Percentiles rank a stretch among this genome's conserved stretches.
Conservation (phyloP, 176 grass and related monocot genomes). For the Dactylis glomerata region DNA sequence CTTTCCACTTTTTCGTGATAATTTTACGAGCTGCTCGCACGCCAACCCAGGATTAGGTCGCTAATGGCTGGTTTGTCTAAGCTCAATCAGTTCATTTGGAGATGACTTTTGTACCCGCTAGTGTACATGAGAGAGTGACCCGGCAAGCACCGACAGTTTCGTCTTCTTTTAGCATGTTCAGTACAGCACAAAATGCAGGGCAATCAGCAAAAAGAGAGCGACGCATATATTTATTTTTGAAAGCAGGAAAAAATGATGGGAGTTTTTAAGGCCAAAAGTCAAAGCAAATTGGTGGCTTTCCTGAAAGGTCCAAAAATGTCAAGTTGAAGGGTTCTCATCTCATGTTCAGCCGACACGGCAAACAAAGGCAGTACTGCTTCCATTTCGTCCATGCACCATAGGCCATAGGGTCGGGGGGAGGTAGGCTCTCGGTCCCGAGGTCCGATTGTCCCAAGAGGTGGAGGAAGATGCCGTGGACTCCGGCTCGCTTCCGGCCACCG, state of each 20-base stretch:
- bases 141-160: background rate
- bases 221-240: background rate
- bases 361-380: background rate
- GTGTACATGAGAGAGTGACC: background rate
- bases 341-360: background rate
- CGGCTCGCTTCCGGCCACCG: background rate
- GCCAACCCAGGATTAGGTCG: background rate
- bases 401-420: background rate
- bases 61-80: slow-evolving; percentile 1
- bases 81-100: background rate
- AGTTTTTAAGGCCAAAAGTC: background rate
- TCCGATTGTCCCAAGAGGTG: background rate
- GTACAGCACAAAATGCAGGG: background rate
- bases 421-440: background rate
- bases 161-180: background rate
- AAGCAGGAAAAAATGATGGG: background rate
- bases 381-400: background rate
- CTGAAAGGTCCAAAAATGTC: background rate
- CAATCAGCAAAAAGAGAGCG: background rate
- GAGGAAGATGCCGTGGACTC: slow-evolving; percentile 17
- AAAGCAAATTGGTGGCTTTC: background rate
- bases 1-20: background rate
- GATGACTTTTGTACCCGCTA: background rate
- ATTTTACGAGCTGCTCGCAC: background rate
- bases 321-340: background rate